Evolutionary conservation across 2,329 filamentous ascomycete genomes (phyloP).

Genomic region (Alternaria arborescens): DNA sequence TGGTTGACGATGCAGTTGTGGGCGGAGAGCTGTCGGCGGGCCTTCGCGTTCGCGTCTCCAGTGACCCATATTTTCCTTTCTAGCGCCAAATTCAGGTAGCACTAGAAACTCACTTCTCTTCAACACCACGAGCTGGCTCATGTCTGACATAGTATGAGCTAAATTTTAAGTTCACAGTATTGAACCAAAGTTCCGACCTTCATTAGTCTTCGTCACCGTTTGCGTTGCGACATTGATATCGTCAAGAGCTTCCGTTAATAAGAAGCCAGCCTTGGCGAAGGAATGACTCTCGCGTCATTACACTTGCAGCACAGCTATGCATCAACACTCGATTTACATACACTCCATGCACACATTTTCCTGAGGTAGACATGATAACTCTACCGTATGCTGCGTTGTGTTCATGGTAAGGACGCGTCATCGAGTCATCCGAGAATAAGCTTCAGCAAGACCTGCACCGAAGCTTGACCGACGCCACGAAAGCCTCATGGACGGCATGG

Average conservation of each 20-base stretch:
- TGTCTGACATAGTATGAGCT: neutral
- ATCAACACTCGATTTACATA: neutral
- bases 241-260: neutral
- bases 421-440: neutral
- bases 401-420: neutral
- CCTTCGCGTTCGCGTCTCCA: neutral
- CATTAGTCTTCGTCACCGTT: neutral
- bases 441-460: conserved; percentile 4
- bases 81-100: neutral
- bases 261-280: neutral
- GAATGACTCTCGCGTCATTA: neutral
- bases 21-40: neutral
- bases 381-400: neutral
- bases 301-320: neutral
- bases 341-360: neutral
- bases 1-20: neutral
- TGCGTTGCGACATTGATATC: neutral
- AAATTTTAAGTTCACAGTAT: neutral
- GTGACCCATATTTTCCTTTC: neutral
- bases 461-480: conserved; percentile 7
- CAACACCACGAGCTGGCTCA: neutral
- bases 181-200: neutral
- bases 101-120: neutral
- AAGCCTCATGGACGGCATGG: neutral
- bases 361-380: neutral